Conservation (phyloP, 768 basidiomycete genomes). For the Pisolithus tinctorius region DNA sequence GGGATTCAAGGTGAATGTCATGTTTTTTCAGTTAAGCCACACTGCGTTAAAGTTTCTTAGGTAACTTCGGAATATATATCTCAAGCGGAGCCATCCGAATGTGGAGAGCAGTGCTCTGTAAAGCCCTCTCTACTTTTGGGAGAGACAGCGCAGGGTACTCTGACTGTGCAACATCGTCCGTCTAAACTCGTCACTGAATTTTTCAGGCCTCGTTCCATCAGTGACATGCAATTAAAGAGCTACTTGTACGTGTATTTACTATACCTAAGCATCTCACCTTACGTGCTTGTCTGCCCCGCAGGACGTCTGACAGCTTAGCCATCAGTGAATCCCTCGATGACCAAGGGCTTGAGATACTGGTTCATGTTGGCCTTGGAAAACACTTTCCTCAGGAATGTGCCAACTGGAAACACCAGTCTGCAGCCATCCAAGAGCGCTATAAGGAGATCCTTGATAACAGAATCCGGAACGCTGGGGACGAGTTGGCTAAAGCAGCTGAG, state of each 20-base stretch:
- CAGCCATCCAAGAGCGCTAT: background rate
- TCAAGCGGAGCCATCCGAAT: constrained; percentile 4
- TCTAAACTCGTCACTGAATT: background rate
- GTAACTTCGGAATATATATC: constrained; percentile 7
- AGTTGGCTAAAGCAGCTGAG: background rate
- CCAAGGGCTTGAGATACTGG: constrained; percentile 12
- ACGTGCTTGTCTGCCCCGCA: background rate
- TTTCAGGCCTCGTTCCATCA: background rate
- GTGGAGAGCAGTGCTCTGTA: constrained; percentile 4
- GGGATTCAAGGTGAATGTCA: constrained; percentile 34
- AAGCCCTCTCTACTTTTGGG: constrained; percentile 26
- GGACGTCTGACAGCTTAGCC: constrained; percentile 10
- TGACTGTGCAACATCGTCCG: constrained; percentile 20
- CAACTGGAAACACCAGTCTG: constrained; percentile 14
- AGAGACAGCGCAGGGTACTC: constrained; percentile 29
- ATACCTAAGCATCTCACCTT: background rate
- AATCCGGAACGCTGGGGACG: background rate
- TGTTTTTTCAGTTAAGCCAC: background rate
- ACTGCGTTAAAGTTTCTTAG: background rate
- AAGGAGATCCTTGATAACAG: rapidly evolving
- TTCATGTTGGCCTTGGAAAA: constrained; percentile 22
- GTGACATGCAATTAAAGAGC: constrained; percentile 5
- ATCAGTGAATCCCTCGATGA: constrained; percentile 12
- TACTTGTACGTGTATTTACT: constrained; percentile 9
- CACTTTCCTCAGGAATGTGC: constrained; percentile 18